Percentiles rank a stretch among this genome's conserved stretches.
These are phyloP conservation scores for Globisporangium carolinianum DNA, from an alignment of 352 stramenopile species.

Conservation along the genomic window DNA sequence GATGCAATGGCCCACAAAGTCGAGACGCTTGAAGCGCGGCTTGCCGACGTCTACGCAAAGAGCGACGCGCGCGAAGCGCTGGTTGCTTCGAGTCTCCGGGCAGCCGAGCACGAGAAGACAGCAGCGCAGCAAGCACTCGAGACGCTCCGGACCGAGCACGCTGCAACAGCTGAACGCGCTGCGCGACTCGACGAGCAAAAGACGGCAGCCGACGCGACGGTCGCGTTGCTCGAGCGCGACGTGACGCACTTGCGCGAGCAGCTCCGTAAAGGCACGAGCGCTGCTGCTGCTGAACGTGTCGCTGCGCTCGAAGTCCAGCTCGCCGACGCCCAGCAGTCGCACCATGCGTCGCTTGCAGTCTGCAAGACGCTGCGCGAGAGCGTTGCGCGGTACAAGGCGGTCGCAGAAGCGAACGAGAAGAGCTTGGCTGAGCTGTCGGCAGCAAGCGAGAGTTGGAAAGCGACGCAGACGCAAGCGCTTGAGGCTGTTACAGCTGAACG, in stretches of 20 bases:
- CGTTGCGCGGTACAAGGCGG: conserved; percentile 63
- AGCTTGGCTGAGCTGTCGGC: conserved; percentile 50
- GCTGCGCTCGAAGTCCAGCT: conserved; percentile 55
- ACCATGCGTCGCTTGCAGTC: conserved; percentile 43
- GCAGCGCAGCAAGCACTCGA: conserved; percentile 28
- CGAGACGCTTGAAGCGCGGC: conserved; percentile 33
- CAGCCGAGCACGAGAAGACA: conserved; percentile 57
- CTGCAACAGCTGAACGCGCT: conserved; percentile 32
- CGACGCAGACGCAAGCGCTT: conserved; percentile 41
- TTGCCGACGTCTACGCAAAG: conserved; percentile 61
- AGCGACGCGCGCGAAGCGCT: conserved; percentile 50
- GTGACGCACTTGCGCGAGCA: conserved; percentile 43
- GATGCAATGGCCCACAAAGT: conserved; percentile 44
- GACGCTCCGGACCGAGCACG: conserved; percentile 29
- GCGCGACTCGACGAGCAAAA: conserved; percentile 53
- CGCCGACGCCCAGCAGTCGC: conserved; percentile 46
- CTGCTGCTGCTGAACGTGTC: conserved; percentile 50
- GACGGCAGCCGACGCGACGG: conserved; percentile 30
- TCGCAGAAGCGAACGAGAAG: conserved; percentile 74
- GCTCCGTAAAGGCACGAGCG: conserved; percentile 56
- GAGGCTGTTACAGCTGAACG: conserved; percentile 33
- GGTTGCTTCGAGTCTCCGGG: conserved; percentile 31
- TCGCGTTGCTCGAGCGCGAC: conserved; percentile 49
- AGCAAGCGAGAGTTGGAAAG: conserved; percentile 61
- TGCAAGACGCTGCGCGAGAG: conserved; percentile 60